These are phyloP conservation scores for Gossypium davidsonii DNA, from an alignment of 441 rosid genomes.

Conservation along the genomic window DNA sequence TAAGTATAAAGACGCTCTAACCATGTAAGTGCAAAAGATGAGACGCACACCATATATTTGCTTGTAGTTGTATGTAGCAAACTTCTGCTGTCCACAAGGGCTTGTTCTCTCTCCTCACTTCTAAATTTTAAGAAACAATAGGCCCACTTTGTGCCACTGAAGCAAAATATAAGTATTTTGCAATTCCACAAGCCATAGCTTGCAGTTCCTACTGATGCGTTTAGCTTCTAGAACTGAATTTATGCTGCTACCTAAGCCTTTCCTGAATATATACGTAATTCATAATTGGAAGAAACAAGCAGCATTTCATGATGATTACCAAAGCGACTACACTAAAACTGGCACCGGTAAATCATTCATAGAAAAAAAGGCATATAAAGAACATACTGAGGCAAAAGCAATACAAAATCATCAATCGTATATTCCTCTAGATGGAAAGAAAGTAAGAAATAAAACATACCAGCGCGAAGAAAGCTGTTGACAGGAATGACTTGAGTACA, in stretches of 20 bases:
- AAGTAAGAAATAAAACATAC: slow-evolving; percentile 31
- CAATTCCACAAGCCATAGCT: neutral
- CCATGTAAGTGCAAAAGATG: neutral
- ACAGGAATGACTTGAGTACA: slow-evolving; percentile 65
- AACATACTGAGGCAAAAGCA: neutral
- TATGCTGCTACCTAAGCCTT: neutral
- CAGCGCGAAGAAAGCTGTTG: slow-evolving; percentile 77
- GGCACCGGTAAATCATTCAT: neutral
- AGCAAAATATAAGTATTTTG: neutral
- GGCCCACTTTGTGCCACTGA: neutral
- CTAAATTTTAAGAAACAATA: neutral
- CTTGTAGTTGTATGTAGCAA: neutral
- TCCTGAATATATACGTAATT: neutral
- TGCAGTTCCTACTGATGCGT: neutral
- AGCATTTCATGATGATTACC: neutral
- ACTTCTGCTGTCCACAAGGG: neutral
- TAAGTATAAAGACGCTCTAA: neutral
- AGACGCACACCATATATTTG: neutral
- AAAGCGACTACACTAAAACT: neutral
- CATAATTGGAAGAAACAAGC: neutral
- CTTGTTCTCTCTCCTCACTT: neutral
- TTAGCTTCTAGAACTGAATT: neutral
- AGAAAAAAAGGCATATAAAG: neutral
- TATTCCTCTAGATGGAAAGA: neutral
- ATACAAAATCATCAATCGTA: neutral